Evolutionary conservation across 345 rosid species (phyloP).

Genomic region (Cardamine resedifolia): DNA sequence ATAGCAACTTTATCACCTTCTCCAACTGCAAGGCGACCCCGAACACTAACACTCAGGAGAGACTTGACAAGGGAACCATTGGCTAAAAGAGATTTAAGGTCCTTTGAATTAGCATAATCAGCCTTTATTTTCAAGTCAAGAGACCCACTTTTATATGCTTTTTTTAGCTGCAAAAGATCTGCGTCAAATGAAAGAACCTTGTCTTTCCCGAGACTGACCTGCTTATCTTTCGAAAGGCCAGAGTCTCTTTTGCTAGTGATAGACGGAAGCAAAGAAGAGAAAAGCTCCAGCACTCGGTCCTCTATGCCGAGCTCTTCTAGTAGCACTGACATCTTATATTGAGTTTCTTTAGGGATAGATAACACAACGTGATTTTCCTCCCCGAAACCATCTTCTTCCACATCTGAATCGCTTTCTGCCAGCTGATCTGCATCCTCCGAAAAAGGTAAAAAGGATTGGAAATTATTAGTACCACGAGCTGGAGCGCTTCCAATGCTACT

Average conservation of each 20-base stretch:
- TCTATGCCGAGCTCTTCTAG: constrained; percentile 85
- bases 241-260: constrained; percentile 73
- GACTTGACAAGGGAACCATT: constrained; percentile 94
- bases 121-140: constrained; percentile 94
- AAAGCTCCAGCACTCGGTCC: constrained; percentile 67
- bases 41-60: constrained; percentile 82
- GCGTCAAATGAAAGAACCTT: constrained; percentile 72
- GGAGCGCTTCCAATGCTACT: constrained; percentile 61
- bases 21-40: constrained; percentile 99
- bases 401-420: constrained; percentile 86
- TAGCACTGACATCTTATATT: constrained; percentile 58
- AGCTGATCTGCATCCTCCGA: constrained; percentile 81
- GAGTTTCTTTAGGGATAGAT: constrained; percentile 72
- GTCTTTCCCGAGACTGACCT: constrained; percentile 66
- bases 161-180: constrained; percentile 90
- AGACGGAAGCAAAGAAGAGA: constrained; percentile 73
- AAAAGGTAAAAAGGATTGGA: constrained; percentile 74
- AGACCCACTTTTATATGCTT: constrained; percentile 98
- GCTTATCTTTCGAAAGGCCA: constrained; percentile 65
- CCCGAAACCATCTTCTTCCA: constrained; percentile 74
- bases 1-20: constrained; percentile 99
- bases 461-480: constrained; percentile 52
- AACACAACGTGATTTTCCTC: constrained; percentile 54
- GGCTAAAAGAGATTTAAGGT: constrained; percentile 79
- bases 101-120: constrained; percentile 92